Conservation (phyloP, 2,329 filamentous ascomycete genomes). For the Aureobasidium subglaciale region DNA sequence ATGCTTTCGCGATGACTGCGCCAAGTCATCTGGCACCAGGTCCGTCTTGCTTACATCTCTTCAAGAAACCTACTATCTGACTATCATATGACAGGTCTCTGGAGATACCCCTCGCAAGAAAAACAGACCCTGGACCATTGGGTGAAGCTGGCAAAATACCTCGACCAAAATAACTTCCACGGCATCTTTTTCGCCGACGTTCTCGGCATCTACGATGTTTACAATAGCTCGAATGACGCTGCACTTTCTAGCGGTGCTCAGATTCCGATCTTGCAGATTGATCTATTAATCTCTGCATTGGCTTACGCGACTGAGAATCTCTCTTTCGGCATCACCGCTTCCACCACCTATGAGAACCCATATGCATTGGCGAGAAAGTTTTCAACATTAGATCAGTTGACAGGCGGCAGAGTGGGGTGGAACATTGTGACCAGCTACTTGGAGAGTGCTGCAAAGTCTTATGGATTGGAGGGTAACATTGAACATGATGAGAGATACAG, state of each 20-base stretch:
- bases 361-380: constrained; percentile 60
- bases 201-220: constrained; percentile 61
- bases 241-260: constrained; percentile 47
- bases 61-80: neutral
- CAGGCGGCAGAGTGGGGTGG: constrained; percentile 45
- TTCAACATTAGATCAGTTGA: constrained; percentile 60
- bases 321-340: constrained; percentile 61
- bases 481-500: constrained; percentile 61
- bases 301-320: constrained; percentile 59
- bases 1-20: constrained; percentile 43
- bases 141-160: constrained; percentile 52
- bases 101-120: constrained; percentile 27
- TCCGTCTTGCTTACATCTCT: constrained; percentile 3
- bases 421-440: constrained; percentile 61
- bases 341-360: constrained; percentile 62
- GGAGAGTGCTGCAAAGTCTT: constrained; percentile 57
- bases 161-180: constrained; percentile 57
- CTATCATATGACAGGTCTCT: constrained; percentile 21
- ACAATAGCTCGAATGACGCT: constrained; percentile 43
- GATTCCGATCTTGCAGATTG: constrained; percentile 63
- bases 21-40: constrained; percentile 42
- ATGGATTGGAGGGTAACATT: constrained; percentile 51
- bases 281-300: constrained; percentile 52
- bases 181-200: constrained; percentile 63
- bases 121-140: constrained; percentile 44